These are phyloP conservation scores for Angomonas deanei DNA, from an alignment of 208 protist species.

Conservation along the genomic window DNA sequence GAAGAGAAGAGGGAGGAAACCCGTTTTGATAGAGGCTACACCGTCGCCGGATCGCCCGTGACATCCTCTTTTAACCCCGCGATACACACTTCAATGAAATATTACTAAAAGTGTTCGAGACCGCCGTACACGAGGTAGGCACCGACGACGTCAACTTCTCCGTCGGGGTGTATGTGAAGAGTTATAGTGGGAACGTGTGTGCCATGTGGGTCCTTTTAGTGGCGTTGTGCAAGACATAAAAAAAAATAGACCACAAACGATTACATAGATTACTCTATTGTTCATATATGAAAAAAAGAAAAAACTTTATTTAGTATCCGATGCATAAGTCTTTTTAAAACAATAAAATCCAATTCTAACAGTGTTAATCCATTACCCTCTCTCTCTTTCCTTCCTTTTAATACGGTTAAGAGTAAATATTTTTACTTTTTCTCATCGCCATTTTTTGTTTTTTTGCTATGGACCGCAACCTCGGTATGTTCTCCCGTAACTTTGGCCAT, in stretches of 20 bases:
- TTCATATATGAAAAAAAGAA: no score
- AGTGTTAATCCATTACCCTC: not conserved
- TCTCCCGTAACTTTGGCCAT: not conserved
- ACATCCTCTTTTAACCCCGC: constrained; percentile 50
- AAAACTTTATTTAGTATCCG: no score
- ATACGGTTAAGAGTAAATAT: no score
- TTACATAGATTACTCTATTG: not conserved
- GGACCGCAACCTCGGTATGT: not conserved
- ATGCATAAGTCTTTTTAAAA: no score
- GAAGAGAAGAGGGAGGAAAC: not conserved
- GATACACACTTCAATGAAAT: constrained; percentile 40
- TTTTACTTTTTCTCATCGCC: not conserved
- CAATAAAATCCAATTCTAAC: not conserved
- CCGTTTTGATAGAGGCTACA: not conserved
- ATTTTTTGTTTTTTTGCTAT: not conserved
- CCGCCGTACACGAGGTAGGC: constrained; percentile 71
- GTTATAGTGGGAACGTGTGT: constrained; percentile 70
- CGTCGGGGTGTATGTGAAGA: constrained; percentile 70
- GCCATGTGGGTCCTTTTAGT: constrained; percentile 78
- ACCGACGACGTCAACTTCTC: constrained; percentile 68
- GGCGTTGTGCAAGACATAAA: constrained; percentile 38
- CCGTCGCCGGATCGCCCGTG: constrained; percentile 51
- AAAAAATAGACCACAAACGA: not conserved
- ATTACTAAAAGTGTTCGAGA: constrained; percentile 67
- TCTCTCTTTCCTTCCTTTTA: not conserved